Evolutionary conservation across 176 grass and related monocot genomes (phyloP).

Genomic region (Avena insularis): DNA sequence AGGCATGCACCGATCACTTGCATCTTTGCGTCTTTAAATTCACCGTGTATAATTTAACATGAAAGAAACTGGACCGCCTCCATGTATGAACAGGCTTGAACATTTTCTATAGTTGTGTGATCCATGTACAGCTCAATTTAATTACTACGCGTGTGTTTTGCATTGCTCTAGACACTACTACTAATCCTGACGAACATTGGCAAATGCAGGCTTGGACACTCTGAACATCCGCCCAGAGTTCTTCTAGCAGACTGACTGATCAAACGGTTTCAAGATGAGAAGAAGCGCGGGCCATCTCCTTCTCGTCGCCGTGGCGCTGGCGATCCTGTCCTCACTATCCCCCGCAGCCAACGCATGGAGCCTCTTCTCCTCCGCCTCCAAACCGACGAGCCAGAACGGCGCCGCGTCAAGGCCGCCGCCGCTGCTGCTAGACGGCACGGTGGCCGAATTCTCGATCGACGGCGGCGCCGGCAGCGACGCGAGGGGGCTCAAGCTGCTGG

Average conservation of each 20-base stretch:
- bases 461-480: neutral
- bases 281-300: neutral
- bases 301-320: neutral
- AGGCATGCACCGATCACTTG: conserved; percentile 2
- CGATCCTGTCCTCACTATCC: neutral
- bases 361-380: conserved; percentile 31
- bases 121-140: neutral
- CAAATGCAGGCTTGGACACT: neutral
- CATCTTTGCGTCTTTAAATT: neutral
- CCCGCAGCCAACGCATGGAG: conserved; percentile 26
- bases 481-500: conserved; percentile 50
- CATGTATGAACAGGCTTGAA: neutral
- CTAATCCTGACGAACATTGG: neutral
- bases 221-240: neutral
- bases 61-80: neutral
- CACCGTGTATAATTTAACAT: neutral
- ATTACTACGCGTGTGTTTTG: neutral
- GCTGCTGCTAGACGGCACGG: neutral
- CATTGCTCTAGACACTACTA: neutral
- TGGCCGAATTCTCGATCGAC: conserved; percentile 50
- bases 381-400: neutral
- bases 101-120: neutral
- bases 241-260: neutral
- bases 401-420: neutral
- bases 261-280: neutral